Base-by-base conservation (phyloP, 2,329 filamentous ascomycete genomes). In the Setomelanomma holmii region DNA sequence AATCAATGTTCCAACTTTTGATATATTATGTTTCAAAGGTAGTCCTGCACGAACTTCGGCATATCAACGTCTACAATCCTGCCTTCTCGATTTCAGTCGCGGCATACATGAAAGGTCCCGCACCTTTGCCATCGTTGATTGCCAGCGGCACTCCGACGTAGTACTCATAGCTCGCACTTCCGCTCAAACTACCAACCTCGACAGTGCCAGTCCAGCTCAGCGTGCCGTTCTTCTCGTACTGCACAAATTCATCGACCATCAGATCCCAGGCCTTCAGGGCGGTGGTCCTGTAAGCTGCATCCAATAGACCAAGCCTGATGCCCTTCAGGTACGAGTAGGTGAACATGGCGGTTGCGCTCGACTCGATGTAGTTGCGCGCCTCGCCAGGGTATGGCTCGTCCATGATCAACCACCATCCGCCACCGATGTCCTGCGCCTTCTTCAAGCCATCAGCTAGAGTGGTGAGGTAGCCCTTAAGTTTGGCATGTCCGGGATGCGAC, bases 391-490 rank as follows among this genome's bases (percentile, higher is more conserved):
- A 79, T 21, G 76, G 68, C 50, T 79, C 75, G 58, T 78, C 79
- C 78, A 86, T 82, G 38, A 86, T 74, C 45, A 85, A 71, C 80
- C 82, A 86, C 83, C 84, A 87, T 5, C 81, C 83, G 0, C 82
- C 81, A 4, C 67, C 74, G 2, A 57, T 59, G 49, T 82, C 79
- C 19, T 78, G 78, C 0, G 76, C 73, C 8, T 63, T 61, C 48
- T 76, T 75, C 2, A 84, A 55, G 0, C 78, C 79, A 1, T 72
- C 58, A 0, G 78, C 76, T 0, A 82, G 69, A 3, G 75, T 68
- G 1, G 68, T 65, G 22, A 80, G 77, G 58, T 80, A 78, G 4
- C 62, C 63, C 38, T 71, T 56, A 5, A 80, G 65, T 55, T 72
- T 69, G 14, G 57, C 55, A 55, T 74, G 74, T 4, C 74, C 76